phyloP scores from a whole-genome alignment of 352 stramenopile species.

The Phytophthora tentaculata region DNA sequence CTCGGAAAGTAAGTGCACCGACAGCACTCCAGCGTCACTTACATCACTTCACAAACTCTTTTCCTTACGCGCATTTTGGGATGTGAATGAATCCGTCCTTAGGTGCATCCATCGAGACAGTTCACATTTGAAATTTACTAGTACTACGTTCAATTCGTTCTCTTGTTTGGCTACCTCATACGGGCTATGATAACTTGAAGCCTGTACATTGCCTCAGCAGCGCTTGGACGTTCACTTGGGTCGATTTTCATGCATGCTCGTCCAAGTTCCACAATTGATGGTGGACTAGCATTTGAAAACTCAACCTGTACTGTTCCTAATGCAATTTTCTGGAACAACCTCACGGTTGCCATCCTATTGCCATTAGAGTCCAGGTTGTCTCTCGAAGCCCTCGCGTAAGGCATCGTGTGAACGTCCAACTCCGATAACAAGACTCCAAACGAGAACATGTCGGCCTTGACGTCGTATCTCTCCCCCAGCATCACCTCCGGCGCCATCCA shows the following conservation, averaged over 20 bases:
- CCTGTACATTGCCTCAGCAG: slow-evolving; percentile 34
- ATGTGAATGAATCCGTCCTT: too few relatives aligned
- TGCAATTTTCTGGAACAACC: slow-evolving; percentile 21
- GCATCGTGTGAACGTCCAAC: slow-evolving; percentile 27
- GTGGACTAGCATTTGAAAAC: slow-evolving; percentile 23
- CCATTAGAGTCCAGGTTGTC: slow-evolving; percentile 6
- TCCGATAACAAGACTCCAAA: slow-evolving; percentile 41
- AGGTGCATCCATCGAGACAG: too few relatives aligned
- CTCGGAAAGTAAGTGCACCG: slow-evolving; percentile 5
- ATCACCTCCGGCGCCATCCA: slow-evolving; percentile 16
- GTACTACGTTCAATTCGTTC: too few relatives aligned
- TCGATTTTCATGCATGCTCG: slow-evolving; percentile 27
- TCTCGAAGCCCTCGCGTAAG: slow-evolving; percentile 6
- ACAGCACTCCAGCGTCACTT: too few relatives aligned
- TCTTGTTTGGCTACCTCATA: background rate
- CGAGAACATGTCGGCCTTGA: slow-evolving; percentile 23
- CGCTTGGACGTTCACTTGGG: slow-evolving; percentile 27
- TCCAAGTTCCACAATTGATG: slow-evolving; percentile 17
- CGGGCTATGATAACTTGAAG: slow-evolving; percentile 17
- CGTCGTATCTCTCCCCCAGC: slow-evolving; percentile 16
- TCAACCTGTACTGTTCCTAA: slow-evolving; percentile 22
- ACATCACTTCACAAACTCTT: too few relatives aligned
- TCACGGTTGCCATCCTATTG: slow-evolving; percentile 5
- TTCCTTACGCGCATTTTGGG: too few relatives aligned
- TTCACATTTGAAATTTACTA: too few relatives aligned